A percentile compares a stretch with the other conserved stretches of the same genome.
Evolutionary conservation across 2,329 filamentous ascomycete species (phyloP).

Genomic region (Penicillium decumbens): DNA sequence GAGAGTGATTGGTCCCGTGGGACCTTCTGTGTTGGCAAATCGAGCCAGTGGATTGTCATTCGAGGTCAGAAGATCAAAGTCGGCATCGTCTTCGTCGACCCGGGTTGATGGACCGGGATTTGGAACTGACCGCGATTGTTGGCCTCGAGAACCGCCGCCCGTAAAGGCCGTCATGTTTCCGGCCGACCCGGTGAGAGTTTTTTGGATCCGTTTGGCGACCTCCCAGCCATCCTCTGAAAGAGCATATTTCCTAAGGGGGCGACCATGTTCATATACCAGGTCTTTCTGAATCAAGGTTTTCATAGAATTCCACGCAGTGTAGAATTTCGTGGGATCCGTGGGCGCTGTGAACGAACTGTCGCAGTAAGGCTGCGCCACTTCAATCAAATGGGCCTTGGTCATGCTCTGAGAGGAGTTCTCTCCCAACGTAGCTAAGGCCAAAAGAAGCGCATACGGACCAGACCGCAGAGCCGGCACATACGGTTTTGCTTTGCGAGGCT

Average conservation of each 20-base stretch:
- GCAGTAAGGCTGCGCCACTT: constrained; percentile 65
- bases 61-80: not conserved
- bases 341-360: constrained; percentile 69
- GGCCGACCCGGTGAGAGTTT: constrained; percentile 37
- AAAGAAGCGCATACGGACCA: constrained; percentile 66
- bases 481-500: constrained; percentile 52
- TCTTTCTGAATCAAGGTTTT: constrained; percentile 70
- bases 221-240: constrained; percentile 77
- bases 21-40: constrained; percentile 18
- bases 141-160: constrained; percentile 3
- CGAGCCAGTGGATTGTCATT: not conserved
- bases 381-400: constrained; percentile 64
- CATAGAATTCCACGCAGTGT: constrained; percentile 80
- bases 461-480: constrained; percentile 72
- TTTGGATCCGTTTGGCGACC: constrained; percentile 61
- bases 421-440: constrained; percentile 60
- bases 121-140: constrained; percentile 1
- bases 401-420: constrained; percentile 55
- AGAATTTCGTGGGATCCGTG: constrained; percentile 62
- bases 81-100: constrained; percentile 11
- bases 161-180: constrained; percentile 18
- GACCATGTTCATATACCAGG: constrained; percentile 65
- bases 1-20: constrained; percentile 57
- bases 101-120: not conserved
- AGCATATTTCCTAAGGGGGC: constrained; percentile 63